Evolutionary conservation across 2,329 filamentous ascomycete genomes (phyloP), one percentile per base, ranked within the genome.

Genomic region (Exserohilum turcica): DNA sequence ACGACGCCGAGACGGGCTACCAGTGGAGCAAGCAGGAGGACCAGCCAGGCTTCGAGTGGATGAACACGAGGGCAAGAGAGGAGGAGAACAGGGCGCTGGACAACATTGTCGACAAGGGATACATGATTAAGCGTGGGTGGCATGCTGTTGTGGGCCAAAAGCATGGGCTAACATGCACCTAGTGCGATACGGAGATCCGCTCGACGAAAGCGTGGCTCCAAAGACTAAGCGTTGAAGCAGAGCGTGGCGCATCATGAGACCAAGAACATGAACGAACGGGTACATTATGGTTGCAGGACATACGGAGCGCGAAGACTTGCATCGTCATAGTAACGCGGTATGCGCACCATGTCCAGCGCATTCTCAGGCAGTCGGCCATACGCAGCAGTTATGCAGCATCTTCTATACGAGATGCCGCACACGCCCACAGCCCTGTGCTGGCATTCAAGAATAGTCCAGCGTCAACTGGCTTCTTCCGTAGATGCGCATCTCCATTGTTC

Each of bases 11-110:
- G 43, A 73, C 70, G 5, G 74, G 74, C 5, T 76, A 76, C 43
- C 59, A 60, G 57, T 76, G 74, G 74, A 61, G 59, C 7, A 71
- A 61, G 46, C 54, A 59, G 21, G 72, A 75, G 56, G 72, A 75
- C 5, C 67, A 70, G 59, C 74, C 74, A 2, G 74, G 74, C 1
- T 74, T 57, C 33, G 68, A 69, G 48, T 76, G 74, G 74, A 69
- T 65, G 68, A 74, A 71, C 44, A 64, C 63, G 27, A 65, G 72
- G 44, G 71, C 71, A 15, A 58, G 61, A 43, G 74, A 76, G 45
- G 74, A 76, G 10, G 67, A 71, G 56, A 51, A 50, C 10, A 66
- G 73, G 58, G 68, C 72, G 10, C 40, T 68, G 58, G 74, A 76
- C 28, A 47, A 43, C 31, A 71, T 76, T 32, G 61, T 74, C 6